Conservation (phyloP, 768 basidiomycete genomes). For the Suillus brevipes region DNA sequence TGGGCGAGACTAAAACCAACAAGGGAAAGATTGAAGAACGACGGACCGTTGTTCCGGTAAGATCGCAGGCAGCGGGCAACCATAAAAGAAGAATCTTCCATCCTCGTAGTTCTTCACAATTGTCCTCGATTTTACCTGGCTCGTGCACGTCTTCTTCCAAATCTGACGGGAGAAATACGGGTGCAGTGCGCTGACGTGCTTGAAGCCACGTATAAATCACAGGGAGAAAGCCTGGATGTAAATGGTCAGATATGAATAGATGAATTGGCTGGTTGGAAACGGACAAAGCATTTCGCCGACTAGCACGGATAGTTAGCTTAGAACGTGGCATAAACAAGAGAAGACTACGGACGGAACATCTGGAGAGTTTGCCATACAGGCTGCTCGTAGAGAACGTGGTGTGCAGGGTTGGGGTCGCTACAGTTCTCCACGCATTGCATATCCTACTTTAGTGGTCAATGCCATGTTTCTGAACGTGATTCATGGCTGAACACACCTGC, state of each 20-base stretch:
- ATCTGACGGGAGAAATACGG: constrained; percentile 58
- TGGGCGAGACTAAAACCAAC: background rate
- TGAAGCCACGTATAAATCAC: constrained; percentile 70
- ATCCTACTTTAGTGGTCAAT: constrained; percentile 50
- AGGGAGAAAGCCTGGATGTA: constrained; percentile 73
- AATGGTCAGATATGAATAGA: constrained; percentile 16
- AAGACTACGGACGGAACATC: constrained; percentile 72
- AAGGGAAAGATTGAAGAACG: constrained; percentile 15
- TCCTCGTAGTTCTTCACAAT: constrained; percentile 55
- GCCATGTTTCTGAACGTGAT: constrained; percentile 3
- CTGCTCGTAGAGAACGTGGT: constrained; percentile 84
- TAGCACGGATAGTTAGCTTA: constrained; percentile 44
- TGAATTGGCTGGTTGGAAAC: constrained; percentile 31
- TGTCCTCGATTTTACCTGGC: constrained; percentile 31
- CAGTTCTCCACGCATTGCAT: constrained; percentile 99
- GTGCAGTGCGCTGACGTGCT: constrained; percentile 43
- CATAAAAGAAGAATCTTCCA: constrained; percentile 77
- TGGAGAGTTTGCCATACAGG: constrained; percentile 92
- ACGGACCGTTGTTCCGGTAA: constrained; percentile 87
- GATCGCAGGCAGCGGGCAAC: constrained; percentile 87
- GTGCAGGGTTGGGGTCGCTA: constrained; percentile 54
- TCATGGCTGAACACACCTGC: constrained; percentile 50
- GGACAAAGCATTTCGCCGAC: constrained; percentile 94
- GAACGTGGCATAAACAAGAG: constrained; percentile 12
- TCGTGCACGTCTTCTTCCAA: constrained; percentile 43